phyloP scores from a whole-genome alignment of 768 basidiomycete species.

The Plicaturopsis crispa region DNA sequence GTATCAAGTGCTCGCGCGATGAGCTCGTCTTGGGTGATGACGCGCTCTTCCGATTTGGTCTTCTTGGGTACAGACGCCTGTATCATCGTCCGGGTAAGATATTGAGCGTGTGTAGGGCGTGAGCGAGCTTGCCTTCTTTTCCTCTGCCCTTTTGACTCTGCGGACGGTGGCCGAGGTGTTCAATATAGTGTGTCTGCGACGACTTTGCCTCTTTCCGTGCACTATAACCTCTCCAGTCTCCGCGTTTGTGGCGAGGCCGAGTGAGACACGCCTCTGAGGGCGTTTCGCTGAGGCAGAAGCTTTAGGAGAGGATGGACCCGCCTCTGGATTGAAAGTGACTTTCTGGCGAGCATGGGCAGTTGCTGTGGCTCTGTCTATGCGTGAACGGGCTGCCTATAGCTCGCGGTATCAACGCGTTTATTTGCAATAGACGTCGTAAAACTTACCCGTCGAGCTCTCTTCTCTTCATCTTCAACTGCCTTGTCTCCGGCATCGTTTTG shows the following conservation, averaged over 20 bases:
- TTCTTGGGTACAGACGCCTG: slow-evolving; percentile 60
- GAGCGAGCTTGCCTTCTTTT: slow-evolving; percentile 41
- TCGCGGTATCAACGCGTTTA: too few relatives aligned
- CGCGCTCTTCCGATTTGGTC: slow-evolving; percentile 39
- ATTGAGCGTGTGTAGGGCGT: not conserved
- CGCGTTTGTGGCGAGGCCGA: slow-evolving; percentile 47
- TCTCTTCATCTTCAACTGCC: slow-evolving; percentile 54
- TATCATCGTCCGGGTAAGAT: not conserved
- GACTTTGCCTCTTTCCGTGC: slow-evolving; percentile 44
- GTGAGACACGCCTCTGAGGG: slow-evolving; percentile 41
- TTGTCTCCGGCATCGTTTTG: slow-evolving; percentile 52
- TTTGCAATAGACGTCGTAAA: slow-evolving; percentile 1
- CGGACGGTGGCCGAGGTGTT: slow-evolving; percentile 62
- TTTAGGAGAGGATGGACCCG: slow-evolving; percentile 22
- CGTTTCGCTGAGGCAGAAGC: slow-evolving; percentile 19
- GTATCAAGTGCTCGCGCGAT: slow-evolving; percentile 79
- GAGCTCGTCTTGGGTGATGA: slow-evolving; percentile 74
- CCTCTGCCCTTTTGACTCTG: slow-evolving; percentile 56
- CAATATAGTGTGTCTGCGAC: slow-evolving; percentile 60
- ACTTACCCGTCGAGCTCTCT: slow-evolving; percentile 38
- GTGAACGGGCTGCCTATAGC: slow-evolving; percentile 42
- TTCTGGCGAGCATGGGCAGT: slow-evolving; percentile 60
- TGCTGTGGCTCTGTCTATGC: slow-evolving; percentile 56
- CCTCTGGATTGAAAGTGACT: slow-evolving; percentile 60
- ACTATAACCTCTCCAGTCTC: slow-evolving; percentile 54